These are phyloP conservation scores for Prunus mira DNA, from an alignment of 306 rosid species.

Conservation along the genomic window DNA sequence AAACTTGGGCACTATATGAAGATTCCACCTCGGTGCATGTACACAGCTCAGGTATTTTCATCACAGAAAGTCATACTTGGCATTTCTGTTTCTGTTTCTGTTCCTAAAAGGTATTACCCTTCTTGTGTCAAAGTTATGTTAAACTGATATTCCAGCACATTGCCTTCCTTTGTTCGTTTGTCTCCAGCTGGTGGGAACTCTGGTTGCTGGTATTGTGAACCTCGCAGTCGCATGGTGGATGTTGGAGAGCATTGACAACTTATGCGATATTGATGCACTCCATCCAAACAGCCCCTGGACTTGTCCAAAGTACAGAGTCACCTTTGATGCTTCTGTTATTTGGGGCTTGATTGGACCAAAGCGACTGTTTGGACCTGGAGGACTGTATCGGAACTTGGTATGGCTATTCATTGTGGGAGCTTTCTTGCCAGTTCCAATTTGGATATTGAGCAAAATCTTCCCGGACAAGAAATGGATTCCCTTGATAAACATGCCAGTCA, in stretches of 20 bases:
- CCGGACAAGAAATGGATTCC: constrained; percentile 91
- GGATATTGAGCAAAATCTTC: constrained; percentile 75
- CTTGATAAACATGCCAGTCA: constrained; percentile 86
- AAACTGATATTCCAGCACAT: background rate
- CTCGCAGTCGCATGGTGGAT: constrained; percentile 99
- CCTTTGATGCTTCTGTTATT: constrained; percentile 92
- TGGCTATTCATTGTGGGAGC: constrained; percentile 94
- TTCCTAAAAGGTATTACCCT: background rate
- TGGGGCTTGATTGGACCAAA: constrained; percentile 95
- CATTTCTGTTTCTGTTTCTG: background rate
- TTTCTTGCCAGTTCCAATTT: constrained; percentile 76
- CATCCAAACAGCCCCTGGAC: constrained; percentile 95
- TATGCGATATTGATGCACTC: constrained; percentile 62
- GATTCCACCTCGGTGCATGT: constrained; percentile 96
- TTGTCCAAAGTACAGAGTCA: constrained; percentile 90
- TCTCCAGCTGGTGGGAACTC: constrained; percentile 86
- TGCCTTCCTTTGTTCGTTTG: too few relatives aligned
- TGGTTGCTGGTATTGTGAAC: constrained; percentile 71
- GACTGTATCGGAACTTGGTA: constrained; percentile 76
- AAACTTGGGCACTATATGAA: constrained; percentile 99
- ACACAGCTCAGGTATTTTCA: constrained; percentile 72
- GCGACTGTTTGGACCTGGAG: constrained; percentile 84
- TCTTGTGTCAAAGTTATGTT: background rate
- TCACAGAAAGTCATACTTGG: constrained; percentile 11
- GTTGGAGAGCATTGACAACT: constrained; percentile 70